Conservation (phyloP, 2,329 filamentous ascomycete species). For the Penicillium hordei region DNA sequence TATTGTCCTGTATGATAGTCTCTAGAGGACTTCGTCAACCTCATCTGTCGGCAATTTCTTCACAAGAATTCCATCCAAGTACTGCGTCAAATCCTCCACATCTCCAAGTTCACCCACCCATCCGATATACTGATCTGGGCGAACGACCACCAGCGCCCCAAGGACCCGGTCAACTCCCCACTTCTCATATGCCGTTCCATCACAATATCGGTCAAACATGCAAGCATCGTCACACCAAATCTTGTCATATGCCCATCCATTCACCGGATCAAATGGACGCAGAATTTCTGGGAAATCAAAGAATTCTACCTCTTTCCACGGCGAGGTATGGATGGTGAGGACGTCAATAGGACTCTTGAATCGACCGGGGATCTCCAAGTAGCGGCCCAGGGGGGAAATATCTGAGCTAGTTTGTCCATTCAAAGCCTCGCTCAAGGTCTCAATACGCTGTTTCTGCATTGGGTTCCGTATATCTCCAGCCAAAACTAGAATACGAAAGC, state of each 20-base stretch:
- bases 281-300: conserved; percentile 53
- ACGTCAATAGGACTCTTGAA: conserved; percentile 58
- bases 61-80: conserved; percentile 26
- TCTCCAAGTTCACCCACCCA: conserved; percentile 31
- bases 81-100: conserved; percentile 21
- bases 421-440: conserved; percentile 49
- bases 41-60: background rate
- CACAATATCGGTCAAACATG: conserved; percentile 23
- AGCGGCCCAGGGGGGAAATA: conserved; percentile 44
- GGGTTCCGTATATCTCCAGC: conserved; percentile 56
- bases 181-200: conserved; percentile 28
- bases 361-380: conserved; percentile 37
- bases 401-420: conserved; percentile 8
- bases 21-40: background rate
- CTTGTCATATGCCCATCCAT: conserved; percentile 59
- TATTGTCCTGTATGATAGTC: background rate
- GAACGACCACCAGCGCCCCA: conserved; percentile 25
- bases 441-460: conserved; percentile 48
- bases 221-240: conserved; percentile 55
- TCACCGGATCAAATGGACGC: conserved; percentile 47
- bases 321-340: conserved; percentile 59
- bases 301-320: conserved; percentile 51
- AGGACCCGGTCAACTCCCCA: conserved; percentile 27
- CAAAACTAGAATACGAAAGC: conserved; percentile 52
- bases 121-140: conserved; percentile 32